Percentiles rank a stretch among this genome's conserved stretches.
Conservation (phyloP, 1,284 basidiomycete genomes). For the Ceratobasidium sp. region DNA sequence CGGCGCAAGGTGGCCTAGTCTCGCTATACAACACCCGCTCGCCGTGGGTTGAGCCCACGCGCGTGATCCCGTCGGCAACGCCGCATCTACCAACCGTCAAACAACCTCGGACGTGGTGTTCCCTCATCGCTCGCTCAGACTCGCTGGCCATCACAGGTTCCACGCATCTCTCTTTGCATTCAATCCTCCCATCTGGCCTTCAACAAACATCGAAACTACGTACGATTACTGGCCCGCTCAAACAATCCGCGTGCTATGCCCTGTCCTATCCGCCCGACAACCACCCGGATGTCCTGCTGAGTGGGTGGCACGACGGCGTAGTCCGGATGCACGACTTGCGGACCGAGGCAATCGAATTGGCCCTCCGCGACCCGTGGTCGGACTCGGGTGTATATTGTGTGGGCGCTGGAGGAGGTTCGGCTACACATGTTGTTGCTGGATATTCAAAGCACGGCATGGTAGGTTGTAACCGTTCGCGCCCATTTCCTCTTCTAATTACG, state of each 20-base stretch:
- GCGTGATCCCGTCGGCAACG: conserved; percentile 60
- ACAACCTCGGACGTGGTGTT: conserved; percentile 22
- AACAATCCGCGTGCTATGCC: conserved; percentile 74
- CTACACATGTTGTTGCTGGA: conserved; percentile 66
- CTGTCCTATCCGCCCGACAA: conserved; percentile 58
- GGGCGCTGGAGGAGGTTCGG: conserved; percentile 41
- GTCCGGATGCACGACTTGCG: conserved; percentile 79
- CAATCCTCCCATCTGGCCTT: conserved; percentile 60
- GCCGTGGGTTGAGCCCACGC: conserved; percentile 54
- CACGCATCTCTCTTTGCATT: conserved; percentile 54
- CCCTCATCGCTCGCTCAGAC: conserved; percentile 14
- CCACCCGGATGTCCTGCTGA: conserved; percentile 69
- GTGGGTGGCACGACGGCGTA: conserved; percentile 80
- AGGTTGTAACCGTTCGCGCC: neutral
- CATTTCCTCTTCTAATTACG: too few species aligned
- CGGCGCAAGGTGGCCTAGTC: conserved; percentile 52
- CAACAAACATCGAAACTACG: conserved; percentile 58
- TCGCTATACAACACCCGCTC: conserved; percentile 50
- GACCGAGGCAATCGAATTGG: conserved; percentile 54
- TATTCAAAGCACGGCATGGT: conserved; percentile 74
- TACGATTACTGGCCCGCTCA: conserved; percentile 56
- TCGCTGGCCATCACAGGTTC: conserved; percentile 58
- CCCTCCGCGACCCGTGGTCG: conserved; percentile 71
- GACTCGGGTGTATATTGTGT: conserved; percentile 62
- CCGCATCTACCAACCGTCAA: conserved; percentile 12